phyloP scores from a whole-genome alignment of 768 basidiomycete species.

The Kwoniella europaea region DNA sequence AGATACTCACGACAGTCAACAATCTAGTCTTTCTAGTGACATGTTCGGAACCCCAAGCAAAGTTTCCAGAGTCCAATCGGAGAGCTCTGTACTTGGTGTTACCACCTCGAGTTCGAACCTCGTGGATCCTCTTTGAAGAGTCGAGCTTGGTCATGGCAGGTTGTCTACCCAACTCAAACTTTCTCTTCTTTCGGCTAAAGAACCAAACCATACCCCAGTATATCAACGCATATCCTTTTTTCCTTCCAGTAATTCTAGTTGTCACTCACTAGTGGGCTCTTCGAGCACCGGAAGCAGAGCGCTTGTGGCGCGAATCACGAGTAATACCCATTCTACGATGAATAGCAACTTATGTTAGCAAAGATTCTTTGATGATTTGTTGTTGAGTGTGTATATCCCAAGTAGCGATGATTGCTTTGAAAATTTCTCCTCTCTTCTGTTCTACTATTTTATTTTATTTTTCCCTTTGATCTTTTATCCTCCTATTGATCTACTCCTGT shows the following conservation, averaged over 20 bases:
- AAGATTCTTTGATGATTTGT: not conserved
- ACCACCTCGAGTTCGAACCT: slow-evolving; percentile 92
- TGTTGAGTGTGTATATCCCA: slow-evolving; percentile 10
- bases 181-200: slow-evolving; percentile 97
- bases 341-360: slow-evolving; percentile 3
- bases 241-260: not conserved
- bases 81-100: slow-evolving; percentile 95
- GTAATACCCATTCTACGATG: slow-evolving; percentile 75
- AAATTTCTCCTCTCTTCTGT: not conserved
- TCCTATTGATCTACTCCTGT: too few species aligned
- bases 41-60: slow-evolving; percentile 96
- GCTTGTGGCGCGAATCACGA: slow-evolving; percentile 95
- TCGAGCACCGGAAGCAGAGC: slow-evolving; percentile 74
- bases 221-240: not conserved
- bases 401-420: not conserved
- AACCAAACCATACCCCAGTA: slow-evolving; percentile 63
- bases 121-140: slow-evolving; percentile 91
- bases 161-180: slow-evolving; percentile 99
- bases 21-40: slow-evolving; percentile 93
- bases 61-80: slow-evolving; percentile 95
- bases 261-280: slow-evolving; percentile 54
- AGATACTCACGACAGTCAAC: slow-evolving; percentile 82
- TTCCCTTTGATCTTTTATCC: not conserved
- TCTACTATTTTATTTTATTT: not conserved
- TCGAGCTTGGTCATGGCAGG: slow-evolving; percentile 91